Conservation (phyloP, 805 yeast genomes). For the Wickerhamomyces kurtzmanii region DNA sequence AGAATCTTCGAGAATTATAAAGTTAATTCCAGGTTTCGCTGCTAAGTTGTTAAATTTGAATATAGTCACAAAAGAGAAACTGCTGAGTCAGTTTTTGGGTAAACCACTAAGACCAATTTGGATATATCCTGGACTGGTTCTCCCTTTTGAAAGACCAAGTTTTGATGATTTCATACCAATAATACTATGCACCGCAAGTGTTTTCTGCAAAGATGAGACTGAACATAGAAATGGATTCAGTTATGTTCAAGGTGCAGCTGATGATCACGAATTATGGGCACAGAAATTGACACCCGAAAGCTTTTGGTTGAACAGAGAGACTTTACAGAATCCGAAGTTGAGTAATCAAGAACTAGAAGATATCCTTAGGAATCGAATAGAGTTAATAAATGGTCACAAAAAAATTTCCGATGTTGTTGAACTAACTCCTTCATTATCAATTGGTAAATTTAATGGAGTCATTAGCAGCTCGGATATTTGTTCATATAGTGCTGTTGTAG, state of each 20-base stretch:
- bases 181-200: slow-evolving; percentile 53
- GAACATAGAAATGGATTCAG: slow-evolving; percentile 34
- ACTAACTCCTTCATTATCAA: slow-evolving; percentile 9
- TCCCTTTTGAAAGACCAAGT: slow-evolving; percentile 23
- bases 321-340: slow-evolving; percentile 15
- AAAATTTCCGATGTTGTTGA: slow-evolving; percentile 4
- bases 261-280: slow-evolving; percentile 87
- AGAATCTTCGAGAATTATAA: slow-evolving; percentile 43
- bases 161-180: slow-evolving; percentile 28
- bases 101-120: slow-evolving; percentile 60
- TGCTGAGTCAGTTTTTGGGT: slow-evolving; percentile 22
- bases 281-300: slow-evolving; percentile 38
- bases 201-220: slow-evolving; percentile 49
- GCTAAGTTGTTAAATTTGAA: slow-evolving; percentile 29
- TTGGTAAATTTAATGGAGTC: slow-evolving; percentile 13
- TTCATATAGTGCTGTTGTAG: slow-evolving; percentile 1
- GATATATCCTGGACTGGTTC: slow-evolving; percentile 46
- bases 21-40: slow-evolving; percentile 38
- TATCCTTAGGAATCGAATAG: slow-evolving; percentile 4
- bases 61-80: slow-evolving; percentile 23
- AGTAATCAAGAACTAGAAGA: slow-evolving; percentile 21
- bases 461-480: slow-evolving; percentile 1
- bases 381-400: not conserved
- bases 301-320: slow-evolving; percentile 41
- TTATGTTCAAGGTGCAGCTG: slow-evolving; percentile 91